phyloP scores from a whole-genome alignment of 2,329 filamentous ascomycete species.

The Penicillium hordei region DNA sequence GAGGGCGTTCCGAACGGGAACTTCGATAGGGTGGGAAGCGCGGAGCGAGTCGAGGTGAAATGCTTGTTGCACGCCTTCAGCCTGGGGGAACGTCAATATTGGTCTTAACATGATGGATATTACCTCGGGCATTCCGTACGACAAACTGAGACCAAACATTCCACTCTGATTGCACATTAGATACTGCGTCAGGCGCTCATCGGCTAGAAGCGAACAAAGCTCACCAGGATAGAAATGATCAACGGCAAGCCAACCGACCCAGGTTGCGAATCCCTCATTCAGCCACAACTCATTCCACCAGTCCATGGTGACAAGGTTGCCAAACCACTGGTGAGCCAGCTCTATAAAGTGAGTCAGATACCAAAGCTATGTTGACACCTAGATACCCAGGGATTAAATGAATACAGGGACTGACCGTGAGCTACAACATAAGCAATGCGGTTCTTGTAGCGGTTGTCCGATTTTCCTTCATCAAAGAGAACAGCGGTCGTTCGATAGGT shows the following conservation, averaged over 20 bases:
- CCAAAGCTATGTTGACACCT: not conserved
- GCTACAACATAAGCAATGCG: conserved; percentile 94
- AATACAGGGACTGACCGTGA: conserved; percentile 54
- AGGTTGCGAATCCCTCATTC: conserved; percentile 95
- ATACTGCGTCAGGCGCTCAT: not conserved
- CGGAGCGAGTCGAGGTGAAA: conserved; percentile 87
- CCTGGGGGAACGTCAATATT: conserved; percentile 51
- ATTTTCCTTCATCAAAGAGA: conserved; percentile 90
- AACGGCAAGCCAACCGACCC: conserved; percentile 93
- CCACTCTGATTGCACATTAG: conserved; percentile 64
- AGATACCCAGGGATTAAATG: too few species aligned
- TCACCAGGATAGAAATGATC: conserved; percentile 81
- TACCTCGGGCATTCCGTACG: conserved; percentile 61
- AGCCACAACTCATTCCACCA: conserved; percentile 95
- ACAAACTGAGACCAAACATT: conserved; percentile 98
- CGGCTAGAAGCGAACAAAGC: conserved; percentile 6
- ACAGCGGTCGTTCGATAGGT: conserved; percentile 95
- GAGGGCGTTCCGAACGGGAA: conserved; percentile 86
- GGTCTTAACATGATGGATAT: conserved; percentile 33
- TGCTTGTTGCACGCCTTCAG: conserved; percentile 88
- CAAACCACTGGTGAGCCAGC: conserved; percentile 94
- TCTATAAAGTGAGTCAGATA: conserved; percentile 49
- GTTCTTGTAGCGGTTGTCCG: conserved; percentile 87
- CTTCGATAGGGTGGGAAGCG: conserved; percentile 92
- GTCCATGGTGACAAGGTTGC: conserved; percentile 93